phyloP scores from a whole-genome alignment of 371 early-diverging fungal genomes.

The Nematocida sp. region DNA sequence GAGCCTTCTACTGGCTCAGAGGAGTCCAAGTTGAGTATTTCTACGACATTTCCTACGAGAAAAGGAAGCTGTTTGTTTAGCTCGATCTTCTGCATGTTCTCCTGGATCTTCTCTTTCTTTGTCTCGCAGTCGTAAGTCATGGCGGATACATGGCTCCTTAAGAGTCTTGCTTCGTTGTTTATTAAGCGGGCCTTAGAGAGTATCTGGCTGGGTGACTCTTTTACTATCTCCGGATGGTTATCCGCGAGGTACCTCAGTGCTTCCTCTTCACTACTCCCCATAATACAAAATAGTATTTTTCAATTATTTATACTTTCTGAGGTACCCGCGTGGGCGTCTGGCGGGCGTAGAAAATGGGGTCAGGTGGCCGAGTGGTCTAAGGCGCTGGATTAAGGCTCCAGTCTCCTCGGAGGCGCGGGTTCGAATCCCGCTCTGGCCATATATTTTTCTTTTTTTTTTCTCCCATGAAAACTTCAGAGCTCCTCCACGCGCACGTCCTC shows the following conservation, averaged over 20 bases:
- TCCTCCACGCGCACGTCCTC: background rate
- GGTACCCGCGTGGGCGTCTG: background rate
- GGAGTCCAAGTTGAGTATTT: conserved; percentile 69
- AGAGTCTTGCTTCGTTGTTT: conserved; percentile 62
- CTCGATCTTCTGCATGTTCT: conserved; percentile 96
- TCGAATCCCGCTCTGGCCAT: conserved; percentile 66
- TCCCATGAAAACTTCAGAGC: conserved; percentile 22
- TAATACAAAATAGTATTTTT: conserved; percentile 22
- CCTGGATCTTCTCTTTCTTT: conserved; percentile 82
- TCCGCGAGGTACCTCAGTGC: conserved; percentile 18
- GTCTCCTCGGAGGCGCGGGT: conserved; percentile 67
- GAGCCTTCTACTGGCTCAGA: conserved; percentile 77
- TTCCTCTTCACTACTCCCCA: conserved; percentile 32
- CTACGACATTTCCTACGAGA: conserved; percentile 94
- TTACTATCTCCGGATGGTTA: conserved; percentile 22
- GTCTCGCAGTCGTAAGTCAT: conserved; percentile 64
- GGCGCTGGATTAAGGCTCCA: conserved; percentile 67
- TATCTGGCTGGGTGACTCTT: background rate
- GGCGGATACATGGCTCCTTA: conserved; percentile 60
- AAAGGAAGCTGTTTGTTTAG: conserved; percentile 95
- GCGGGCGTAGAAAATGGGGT: conserved; percentile 9
- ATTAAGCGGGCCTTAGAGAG: conserved; percentile 44
- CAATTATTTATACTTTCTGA: background rate
- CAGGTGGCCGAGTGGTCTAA: conserved; percentile 68
- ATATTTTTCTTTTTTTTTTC: conserved; percentile 44